Conservation (phyloP, 306 rosid genomes). For the Glycine tomentella region DNA sequence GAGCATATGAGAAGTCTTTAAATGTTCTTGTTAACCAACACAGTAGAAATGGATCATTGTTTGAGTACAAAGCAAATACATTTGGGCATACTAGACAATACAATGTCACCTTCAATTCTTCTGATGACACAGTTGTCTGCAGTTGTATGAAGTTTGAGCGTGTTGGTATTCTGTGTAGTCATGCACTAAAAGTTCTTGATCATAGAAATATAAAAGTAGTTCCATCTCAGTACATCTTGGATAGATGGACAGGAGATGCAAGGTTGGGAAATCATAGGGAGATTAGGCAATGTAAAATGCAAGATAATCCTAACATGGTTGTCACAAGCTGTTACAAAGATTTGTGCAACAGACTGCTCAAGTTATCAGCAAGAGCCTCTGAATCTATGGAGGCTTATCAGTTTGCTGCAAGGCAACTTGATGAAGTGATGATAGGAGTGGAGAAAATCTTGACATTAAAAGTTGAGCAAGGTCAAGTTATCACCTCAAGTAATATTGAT, state of each 20-base stretch:
- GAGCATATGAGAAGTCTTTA: conserved; percentile 65
- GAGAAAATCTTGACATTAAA: conserved; percentile 59
- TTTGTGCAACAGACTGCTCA: conserved; percentile 58
- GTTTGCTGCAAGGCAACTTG: conserved; percentile 57
- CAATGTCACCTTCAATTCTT: conserved; percentile 57
- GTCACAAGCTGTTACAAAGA: conserved; percentile 64
- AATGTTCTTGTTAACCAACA: conserved; percentile 63
- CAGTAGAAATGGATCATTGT: conserved; percentile 52
- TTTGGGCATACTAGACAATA: conserved; percentile 61
- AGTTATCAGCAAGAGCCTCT: conserved; percentile 67
- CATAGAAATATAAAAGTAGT: conserved; percentile 66
- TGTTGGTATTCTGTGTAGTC: conserved; percentile 73
- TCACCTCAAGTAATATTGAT: conserved; percentile 52
- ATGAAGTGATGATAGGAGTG: conserved; percentile 69
- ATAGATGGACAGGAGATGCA: conserved; percentile 72
- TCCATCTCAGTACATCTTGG: conserved; percentile 61
- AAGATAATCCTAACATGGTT: conserved; percentile 9
- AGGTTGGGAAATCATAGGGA: conserved; percentile 50
- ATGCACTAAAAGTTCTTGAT: conserved; percentile 74
- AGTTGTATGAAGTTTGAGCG: conserved; percentile 68
- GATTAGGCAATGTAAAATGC: too few species aligned
- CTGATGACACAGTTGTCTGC: conserved; percentile 60
- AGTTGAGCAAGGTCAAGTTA: conserved; percentile 56
- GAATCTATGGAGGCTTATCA: conserved; percentile 67
- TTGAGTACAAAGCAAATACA: conserved; percentile 60